Evolutionary conservation across 352 stramenopile genomes (phyloP).

Genomic region (Plasmopara halstedii): DNA sequence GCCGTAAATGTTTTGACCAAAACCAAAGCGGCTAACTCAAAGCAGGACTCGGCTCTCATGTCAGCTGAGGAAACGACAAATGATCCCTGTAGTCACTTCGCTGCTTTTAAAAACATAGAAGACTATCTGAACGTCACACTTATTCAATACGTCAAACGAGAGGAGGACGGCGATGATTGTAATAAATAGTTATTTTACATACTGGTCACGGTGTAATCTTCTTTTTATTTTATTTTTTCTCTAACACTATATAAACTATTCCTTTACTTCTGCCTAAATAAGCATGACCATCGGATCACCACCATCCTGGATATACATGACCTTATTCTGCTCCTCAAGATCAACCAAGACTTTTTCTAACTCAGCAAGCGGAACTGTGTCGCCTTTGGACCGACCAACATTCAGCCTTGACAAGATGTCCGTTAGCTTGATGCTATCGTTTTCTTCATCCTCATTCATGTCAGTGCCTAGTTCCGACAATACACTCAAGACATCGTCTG

Average conservation of each 20-base stretch:
- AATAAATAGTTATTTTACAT: constrained; percentile 3
- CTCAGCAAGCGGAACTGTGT: constrained; percentile 35
- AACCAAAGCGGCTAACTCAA: not conserved
- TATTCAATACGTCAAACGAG: constrained; percentile 56
- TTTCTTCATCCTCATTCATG: constrained; percentile 48
- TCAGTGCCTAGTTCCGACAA: constrained; percentile 52
- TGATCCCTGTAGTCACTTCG: constrained; percentile 49
- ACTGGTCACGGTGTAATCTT: no score
- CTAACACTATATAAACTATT: not conserved
- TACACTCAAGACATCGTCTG: constrained; percentile 53
- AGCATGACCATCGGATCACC: constrained; percentile 80
- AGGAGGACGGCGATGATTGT: not conserved
- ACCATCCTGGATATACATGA: constrained; percentile 85
- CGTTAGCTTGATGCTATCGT: constrained; percentile 55
- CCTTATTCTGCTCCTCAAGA: constrained; percentile 83
- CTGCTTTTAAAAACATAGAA: constrained; percentile 57
- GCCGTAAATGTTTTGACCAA: constrained; percentile 5
- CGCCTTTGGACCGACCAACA: constrained; percentile 18
- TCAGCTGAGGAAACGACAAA: not conserved
- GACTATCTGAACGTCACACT: constrained; percentile 63
- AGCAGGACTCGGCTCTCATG: constrained; percentile 1
- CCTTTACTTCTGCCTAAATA: constrained; percentile 41
- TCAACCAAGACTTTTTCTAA: constrained; percentile 63
- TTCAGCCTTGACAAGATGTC: constrained; percentile 57
- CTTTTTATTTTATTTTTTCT: no score